A percentile compares a stretch with the other conserved stretches of the same genome.
Conservation (phyloP, 1,284 basidiomycete species). For the Fistulinella cinereoalba region DNA sequence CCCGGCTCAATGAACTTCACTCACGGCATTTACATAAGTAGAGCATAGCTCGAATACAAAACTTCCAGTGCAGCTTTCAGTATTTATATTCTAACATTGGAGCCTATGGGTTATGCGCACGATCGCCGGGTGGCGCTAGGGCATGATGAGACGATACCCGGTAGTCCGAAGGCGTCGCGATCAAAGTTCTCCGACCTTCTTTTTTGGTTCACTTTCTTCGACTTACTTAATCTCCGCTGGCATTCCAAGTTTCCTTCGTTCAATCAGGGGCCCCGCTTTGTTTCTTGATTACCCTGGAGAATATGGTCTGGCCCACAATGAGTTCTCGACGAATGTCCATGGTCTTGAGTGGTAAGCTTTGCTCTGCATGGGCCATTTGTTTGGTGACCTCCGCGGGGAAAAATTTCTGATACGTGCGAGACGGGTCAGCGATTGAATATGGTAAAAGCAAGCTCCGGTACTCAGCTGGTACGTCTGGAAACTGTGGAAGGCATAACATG, state of each 20-base stretch:
- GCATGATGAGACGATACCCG: background rate
- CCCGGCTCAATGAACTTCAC: constrained; percentile 2
- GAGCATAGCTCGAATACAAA: too few relatives aligned
- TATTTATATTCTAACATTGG: too few relatives aligned
- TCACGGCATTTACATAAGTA: too few relatives aligned
- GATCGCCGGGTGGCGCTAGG: background rate
- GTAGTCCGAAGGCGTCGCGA: constrained; percentile 23
- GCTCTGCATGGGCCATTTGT: background rate
- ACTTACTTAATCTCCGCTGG: constrained; percentile 20
- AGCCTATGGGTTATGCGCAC: too few relatives aligned
- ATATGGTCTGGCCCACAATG: background rate
- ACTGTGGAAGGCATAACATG: too few relatives aligned
- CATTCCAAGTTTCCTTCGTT: background rate
- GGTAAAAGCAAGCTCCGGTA: too few relatives aligned
- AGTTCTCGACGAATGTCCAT: background rate
- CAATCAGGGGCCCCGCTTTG: background rate
- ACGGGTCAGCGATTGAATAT: background rate
- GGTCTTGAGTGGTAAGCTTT: background rate
- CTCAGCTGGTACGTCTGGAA: too few relatives aligned
- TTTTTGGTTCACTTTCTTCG: constrained; percentile 13
- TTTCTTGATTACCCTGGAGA: constrained; percentile 1
- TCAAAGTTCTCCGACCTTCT: constrained; percentile 16
- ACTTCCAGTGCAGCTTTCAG: background rate
- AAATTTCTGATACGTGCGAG: background rate
- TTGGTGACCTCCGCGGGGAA: background rate